phyloP scores from a whole-genome alignment of 148 eudicot genomes.

The Camellia granthamiana region DNA sequence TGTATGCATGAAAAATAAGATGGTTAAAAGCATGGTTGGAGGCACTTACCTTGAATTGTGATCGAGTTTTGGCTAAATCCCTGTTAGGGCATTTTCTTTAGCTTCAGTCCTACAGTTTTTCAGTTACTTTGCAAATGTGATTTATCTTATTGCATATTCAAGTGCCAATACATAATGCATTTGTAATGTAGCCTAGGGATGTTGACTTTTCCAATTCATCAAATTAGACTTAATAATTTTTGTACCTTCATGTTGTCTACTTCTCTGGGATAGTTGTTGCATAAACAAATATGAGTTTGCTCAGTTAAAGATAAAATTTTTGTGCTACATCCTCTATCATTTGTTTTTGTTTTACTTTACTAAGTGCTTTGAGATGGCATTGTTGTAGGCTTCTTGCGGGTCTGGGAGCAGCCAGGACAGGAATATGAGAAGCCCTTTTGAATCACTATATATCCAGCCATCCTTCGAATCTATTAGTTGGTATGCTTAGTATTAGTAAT shows the following conservation, averaged over 20 bases:
- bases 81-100: neutral
- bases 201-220: neutral
- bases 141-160: neutral
- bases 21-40: neutral
- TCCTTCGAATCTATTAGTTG: constrained; percentile 6
- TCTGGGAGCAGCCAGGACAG: constrained; percentile 84
- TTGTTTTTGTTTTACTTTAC: constrained; percentile 15
- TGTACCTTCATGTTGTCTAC: neutral
- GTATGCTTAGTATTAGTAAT: constrained; percentile 18
- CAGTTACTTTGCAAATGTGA: neutral
- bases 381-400: constrained; percentile 56
- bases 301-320: neutral
- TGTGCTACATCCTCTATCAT: neutral
- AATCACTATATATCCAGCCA: constrained; percentile 16
- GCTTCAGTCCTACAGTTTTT: neutral
- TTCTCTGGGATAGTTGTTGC: neutral
- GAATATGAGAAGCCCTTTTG: constrained; percentile 73
- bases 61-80: neutral
- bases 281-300: neutral
- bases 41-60: neutral
- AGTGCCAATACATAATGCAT: neutral
- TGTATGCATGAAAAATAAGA: neutral
- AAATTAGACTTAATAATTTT: neutral
- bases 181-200: neutral
- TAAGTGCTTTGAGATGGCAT: constrained; percentile 14